phyloP scores from a whole-genome alignment of 352 stramenopile genomes.

The Globisporangium cylindrosporum region DNA sequence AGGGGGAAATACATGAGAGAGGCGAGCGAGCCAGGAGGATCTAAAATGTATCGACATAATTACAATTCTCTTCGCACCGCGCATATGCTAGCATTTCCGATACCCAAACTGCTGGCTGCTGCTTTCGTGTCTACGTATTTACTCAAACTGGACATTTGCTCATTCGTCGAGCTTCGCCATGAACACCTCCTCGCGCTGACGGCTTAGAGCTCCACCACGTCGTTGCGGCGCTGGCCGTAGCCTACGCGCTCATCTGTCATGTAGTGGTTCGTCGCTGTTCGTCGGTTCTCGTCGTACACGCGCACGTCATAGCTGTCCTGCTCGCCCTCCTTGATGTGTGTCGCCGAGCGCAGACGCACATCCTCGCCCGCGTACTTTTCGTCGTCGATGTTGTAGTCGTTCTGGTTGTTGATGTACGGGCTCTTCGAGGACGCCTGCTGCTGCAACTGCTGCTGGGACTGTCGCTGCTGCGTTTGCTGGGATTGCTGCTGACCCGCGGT shows the following conservation, averaged over 20 bases:
- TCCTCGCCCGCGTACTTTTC: constrained; percentile 45
- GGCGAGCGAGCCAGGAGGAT: constrained; percentile 6
- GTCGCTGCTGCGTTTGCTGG: constrained; percentile 11
- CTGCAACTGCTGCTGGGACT: constrained; percentile 9
- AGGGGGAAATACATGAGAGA: neutral
- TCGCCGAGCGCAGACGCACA: constrained; percentile 54
- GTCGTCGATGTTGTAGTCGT: constrained; percentile 21
- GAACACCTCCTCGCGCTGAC: neutral
- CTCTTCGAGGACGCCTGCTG: constrained; percentile 27
- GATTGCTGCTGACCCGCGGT: neutral
- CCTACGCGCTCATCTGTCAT: constrained; percentile 36
- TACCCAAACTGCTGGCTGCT: neutral
- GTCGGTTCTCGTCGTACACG: constrained; percentile 37
- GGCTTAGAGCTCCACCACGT: constrained; percentile 56
- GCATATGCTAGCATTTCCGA: neutral
- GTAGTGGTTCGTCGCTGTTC: constrained; percentile 51
- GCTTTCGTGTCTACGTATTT: neutral
- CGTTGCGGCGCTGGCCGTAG: constrained; percentile 48
- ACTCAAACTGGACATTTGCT: neutral
- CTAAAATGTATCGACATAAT: constrained; percentile 16
- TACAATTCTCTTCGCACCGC: constrained; percentile 8
- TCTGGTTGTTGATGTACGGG: constrained; percentile 39
- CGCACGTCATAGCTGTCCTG: constrained; percentile 28
- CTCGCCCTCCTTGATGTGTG: constrained; percentile 32
- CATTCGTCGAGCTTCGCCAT: neutral